These are phyloP conservation scores for Mrakia blollopis DNA, from an alignment of 768 basidiomycete genomes.

Conservation along the genomic window DNA sequence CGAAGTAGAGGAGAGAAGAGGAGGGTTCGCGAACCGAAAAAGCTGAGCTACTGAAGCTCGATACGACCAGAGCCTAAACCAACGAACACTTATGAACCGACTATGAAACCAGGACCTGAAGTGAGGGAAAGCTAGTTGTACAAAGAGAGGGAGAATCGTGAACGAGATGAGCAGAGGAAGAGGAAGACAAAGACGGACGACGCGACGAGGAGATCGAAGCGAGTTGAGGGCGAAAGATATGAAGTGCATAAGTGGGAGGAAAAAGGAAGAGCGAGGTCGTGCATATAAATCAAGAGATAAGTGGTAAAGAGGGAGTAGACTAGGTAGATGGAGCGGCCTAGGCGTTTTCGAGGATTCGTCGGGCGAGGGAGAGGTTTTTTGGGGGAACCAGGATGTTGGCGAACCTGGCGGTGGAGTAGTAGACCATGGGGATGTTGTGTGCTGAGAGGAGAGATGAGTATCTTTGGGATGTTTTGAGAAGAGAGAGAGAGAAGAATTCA, in stretches of 20 bases:
- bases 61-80: background rate
- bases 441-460: slow-evolving; percentile 1
- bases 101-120: background rate
- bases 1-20: too few relatives aligned
- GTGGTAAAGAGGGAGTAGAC: background rate
- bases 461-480: background rate
- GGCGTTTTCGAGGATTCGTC: background rate
- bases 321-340: background rate
- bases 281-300: background rate
- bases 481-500: background rate
- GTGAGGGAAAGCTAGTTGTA: background rate
- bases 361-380: background rate
- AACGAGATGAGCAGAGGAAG: background rate
- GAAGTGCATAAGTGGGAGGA: background rate
- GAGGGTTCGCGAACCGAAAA: too few relatives aligned
- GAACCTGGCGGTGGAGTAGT: slow-evolving; percentile 6
- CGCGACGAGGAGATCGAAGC: background rate
- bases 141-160: background rate
- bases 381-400: slow-evolving; percentile 14
- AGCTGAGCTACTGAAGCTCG: background rate
- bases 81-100: background rate
- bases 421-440: background rate
- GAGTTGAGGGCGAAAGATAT: too few relatives aligned
- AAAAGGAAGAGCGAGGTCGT: too few relatives aligned
- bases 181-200: background rate